These are phyloP conservation scores for Suillus plorans DNA, from an alignment of 768 basidiomycete genomes.

Conservation along the genomic window DNA sequence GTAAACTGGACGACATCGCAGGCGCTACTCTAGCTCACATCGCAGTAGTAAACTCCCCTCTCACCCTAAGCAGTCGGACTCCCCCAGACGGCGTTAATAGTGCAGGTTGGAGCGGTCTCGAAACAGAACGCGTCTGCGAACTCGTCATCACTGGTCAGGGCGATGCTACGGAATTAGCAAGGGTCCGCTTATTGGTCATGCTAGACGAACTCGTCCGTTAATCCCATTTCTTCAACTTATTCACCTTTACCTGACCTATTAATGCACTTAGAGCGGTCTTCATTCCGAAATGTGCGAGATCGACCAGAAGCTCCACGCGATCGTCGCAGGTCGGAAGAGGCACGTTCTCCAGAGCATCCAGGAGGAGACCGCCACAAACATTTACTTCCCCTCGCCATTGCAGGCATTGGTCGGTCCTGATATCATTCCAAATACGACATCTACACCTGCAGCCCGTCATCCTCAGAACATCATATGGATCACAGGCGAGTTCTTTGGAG, in stretches of 20 bases:
- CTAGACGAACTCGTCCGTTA: conserved; percentile 86
- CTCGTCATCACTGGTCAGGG: conserved; percentile 86
- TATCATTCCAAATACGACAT: conserved; percentile 38
- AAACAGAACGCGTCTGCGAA: conserved; percentile 93
- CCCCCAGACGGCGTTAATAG: conserved; percentile 76
- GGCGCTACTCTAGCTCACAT: conserved; percentile 91
- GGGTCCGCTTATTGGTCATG: conserved; percentile 89
- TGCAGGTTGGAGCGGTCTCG: conserved; percentile 86
- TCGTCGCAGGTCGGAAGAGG: conserved; percentile 89
- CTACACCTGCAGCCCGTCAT: conserved; percentile 15
- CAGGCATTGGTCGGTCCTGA: conserved; percentile 82
- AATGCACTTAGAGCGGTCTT: conserved; percentile 67
- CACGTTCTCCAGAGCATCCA: conserved; percentile 86
- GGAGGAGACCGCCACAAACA: conserved; percentile 96
- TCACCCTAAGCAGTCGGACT: conserved; percentile 70
- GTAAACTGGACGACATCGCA: conserved; percentile 91
- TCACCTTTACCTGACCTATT: conserved; percentile 12
- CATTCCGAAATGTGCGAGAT: conserved; percentile 92
- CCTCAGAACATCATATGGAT: conserved; percentile 83
- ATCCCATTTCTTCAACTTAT: conserved; percentile 12
- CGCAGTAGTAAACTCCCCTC: conserved; percentile 86
- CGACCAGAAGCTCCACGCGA: conserved; percentile 90
- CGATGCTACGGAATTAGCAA: conserved; percentile 88
- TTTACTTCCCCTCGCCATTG: conserved; percentile 89
- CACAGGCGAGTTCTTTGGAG: conserved; percentile 96